phyloP scores from a whole-genome alignment of 176 grass and related monocot genomes.

The Alloteropsis semialata region DNA sequence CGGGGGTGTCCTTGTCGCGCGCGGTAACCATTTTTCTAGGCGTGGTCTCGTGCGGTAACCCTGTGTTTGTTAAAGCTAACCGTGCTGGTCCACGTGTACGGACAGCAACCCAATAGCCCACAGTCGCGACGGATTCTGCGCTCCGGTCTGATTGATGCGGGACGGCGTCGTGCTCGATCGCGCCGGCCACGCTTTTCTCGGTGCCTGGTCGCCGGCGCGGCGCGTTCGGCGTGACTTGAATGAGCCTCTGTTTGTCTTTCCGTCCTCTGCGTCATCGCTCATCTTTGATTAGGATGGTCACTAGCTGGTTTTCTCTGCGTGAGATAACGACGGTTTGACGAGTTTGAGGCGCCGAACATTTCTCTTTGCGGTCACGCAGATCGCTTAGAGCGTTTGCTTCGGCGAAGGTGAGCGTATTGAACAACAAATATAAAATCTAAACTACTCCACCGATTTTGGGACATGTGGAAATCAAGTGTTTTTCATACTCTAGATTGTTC shows the following conservation, averaged over 20 bases:
- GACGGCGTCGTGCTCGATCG: background rate
- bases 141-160: background rate
- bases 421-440: no score
- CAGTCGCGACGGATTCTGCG: background rate
- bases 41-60: background rate
- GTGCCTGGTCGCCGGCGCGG: background rate
- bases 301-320: background rate
- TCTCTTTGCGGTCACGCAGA: background rate
- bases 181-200: background rate
- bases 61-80: background rate
- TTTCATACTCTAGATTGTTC: no score
- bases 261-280: background rate
- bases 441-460: no score
- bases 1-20: background rate
- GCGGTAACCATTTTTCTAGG: background rate
- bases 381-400: background rate
- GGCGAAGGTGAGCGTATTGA: background rate
- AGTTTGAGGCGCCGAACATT: background rate
- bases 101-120: no score
- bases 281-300: slow-evolving; percentile 2
- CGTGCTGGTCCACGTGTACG: background rate
- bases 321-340: background rate
- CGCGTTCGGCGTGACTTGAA: slow-evolving; percentile 16
- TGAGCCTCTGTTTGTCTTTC: background rate
- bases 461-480: no score